A percentile compares a stretch with the other conserved stretches of the same genome.
Conservation (phyloP, 2,329 filamentous ascomycete species). For the Hypoxylon rubiginosum region DNA sequence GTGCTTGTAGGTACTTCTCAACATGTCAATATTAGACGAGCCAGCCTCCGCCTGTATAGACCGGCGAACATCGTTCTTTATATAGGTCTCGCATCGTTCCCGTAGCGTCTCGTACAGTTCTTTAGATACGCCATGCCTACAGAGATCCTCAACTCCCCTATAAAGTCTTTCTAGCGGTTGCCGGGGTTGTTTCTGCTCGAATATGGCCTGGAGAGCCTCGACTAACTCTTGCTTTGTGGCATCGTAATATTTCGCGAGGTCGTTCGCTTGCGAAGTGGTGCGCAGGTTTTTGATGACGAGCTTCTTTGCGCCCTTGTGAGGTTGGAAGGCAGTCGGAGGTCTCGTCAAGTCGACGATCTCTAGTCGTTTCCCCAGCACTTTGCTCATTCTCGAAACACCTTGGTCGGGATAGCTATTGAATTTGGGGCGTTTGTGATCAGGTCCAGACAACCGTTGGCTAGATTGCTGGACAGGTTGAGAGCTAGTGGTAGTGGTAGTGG, state of each 20-base stretch:
- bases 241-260: constrained; percentile 82
- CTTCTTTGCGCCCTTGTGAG: constrained; percentile 83
- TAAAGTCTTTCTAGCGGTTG: constrained; percentile 91
- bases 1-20: constrained; percentile 67
- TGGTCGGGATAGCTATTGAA: constrained; percentile 27
- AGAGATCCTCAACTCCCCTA: constrained; percentile 90
- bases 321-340: constrained; percentile 69
- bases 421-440: constrained; percentile 45
- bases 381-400: constrained; percentile 47
- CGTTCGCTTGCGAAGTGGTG: constrained; percentile 66
- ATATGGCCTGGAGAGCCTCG: constrained; percentile 79
- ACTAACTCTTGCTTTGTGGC: constrained; percentile 82
- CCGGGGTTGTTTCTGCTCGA: constrained; percentile 72
- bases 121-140: constrained; percentile 79
- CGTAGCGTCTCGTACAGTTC: constrained; percentile 77
- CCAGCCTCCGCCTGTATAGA: constrained; percentile 65
- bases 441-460: constrained; percentile 13
- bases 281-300: constrained; percentile 95
- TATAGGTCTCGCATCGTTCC: constrained; percentile 74
- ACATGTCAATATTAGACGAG: constrained; percentile 70
- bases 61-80: constrained; percentile 72
- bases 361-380: constrained; percentile 54
- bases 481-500: too few species aligned
- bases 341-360: constrained; percentile 63
- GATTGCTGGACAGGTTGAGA: constrained; percentile 29